Evolutionary conservation across 352 stramenopile genomes (phyloP).

Genomic region (Phytophthora sp.): DNA sequence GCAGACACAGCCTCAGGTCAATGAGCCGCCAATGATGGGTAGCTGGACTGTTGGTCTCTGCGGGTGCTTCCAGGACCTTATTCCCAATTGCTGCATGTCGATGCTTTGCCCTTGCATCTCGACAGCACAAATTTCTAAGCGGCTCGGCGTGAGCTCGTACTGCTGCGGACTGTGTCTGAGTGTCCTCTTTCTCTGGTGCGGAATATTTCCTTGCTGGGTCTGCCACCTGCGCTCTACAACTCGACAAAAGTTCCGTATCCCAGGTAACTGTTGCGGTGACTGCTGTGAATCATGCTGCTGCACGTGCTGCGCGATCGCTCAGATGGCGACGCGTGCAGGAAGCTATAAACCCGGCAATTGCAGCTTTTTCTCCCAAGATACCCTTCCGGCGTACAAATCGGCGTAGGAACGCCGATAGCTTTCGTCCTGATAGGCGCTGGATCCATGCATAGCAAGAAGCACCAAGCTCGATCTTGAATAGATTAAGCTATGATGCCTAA

Average conservation of each 20-base stretch:
- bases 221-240: conserved; percentile 34
- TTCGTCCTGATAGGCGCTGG: no score
- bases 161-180: conserved; percentile 1
- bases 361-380: conserved; percentile 26
- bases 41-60: conserved; percentile 30
- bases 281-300: conserved; percentile 33
- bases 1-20: neutral
- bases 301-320: conserved; percentile 41
- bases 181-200: neutral
- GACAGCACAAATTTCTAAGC: conserved; percentile 40
- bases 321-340: conserved; percentile 45
- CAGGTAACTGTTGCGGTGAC: conserved; percentile 30
- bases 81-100: conserved; percentile 44
- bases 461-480: no score
- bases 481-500: no score
- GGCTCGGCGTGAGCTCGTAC: conserved; percentile 35
- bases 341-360: conserved; percentile 50
- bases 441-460: no score
- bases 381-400: conserved; percentile 3
- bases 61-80: conserved; percentile 34
- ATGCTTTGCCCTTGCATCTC: conserved; percentile 46
- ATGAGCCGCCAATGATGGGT: conserved; percentile 2
- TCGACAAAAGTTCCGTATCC: conserved; percentile 37
- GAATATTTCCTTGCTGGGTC: conserved; percentile 1
- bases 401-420: no score